Evolutionary conservation across 2,329 filamentous ascomycete species (phyloP), one percentile per base, ranked within the genome.

Genomic region (Colletotrichum sp.): DNA sequence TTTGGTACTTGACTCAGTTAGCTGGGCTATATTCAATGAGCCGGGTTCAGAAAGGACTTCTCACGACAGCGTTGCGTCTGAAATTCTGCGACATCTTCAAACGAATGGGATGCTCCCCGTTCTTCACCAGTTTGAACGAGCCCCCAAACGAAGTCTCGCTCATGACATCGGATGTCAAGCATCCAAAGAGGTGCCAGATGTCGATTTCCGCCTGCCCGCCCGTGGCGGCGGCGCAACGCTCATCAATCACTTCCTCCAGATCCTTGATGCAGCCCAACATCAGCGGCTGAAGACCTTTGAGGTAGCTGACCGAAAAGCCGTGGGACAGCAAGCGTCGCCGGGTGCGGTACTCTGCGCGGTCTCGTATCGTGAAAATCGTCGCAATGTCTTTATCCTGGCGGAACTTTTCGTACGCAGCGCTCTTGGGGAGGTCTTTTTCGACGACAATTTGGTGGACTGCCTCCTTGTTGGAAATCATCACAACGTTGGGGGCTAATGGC

Each of bases 311-410:
- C 16, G 54, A 58, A 55, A 68, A 68, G 54, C 66, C 66, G 21
- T 47, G 33, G 12, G 66, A 65, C 29, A 70, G 47, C 21, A 70
- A 16, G 13, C 68, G 61, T 24, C 68, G 47, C 12, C 68, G 68
- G 6, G 47, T 57, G 43, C 68, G 68, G 61, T 66, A 70, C 33
- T 57, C 18, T 15, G 59, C 11, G 2, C 51, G 43, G 27, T 70
- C 68, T n/a, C 31, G 61, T 31, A 70, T 65, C 11, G 68, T 70
- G 61, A 70, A 58, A n/a, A 70, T 36, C 24, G 68, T 55, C 18
- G 51, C 61, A 8, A 33, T 51, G 18, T 70, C 62, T 13, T 29
- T 43, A 3, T 64, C 36, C 34, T 43, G 61, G 21, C 68, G 47
- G 61, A 70, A 70, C 62, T 57, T 65, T 13, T 70, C 68, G 24